phyloP scores from a whole-genome alignment of 2,329 filamentous ascomycete species.

The Botrytis byssoidea region DNA sequence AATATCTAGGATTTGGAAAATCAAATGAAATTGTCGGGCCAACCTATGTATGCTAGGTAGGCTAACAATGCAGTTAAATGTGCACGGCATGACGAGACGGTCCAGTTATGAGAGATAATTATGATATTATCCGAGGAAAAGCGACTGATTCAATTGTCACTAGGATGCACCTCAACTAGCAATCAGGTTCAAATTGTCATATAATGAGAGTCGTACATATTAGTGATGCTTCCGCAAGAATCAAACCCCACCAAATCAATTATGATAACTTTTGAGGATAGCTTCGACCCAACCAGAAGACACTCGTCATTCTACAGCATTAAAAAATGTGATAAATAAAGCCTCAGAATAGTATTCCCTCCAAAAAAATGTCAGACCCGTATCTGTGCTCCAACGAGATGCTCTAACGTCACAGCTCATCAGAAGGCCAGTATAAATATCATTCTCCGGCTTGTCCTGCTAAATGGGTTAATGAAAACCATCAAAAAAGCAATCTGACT shows the following conservation, averaged over 20 bases:
- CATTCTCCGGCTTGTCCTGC: constrained; percentile 40
- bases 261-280: neutral
- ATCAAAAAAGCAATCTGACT: constrained; percentile 38
- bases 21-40: neutral
- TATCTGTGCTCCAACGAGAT: constrained; percentile 65
- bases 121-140: neutral
- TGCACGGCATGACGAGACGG: neutral
- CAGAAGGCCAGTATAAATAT: constrained; percentile 48
- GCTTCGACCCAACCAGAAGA: neutral
- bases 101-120: neutral
- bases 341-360: neutral
- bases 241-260: neutral
- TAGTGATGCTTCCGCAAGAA: neutral
- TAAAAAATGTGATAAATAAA: neutral
- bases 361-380: constrained; percentile 54
- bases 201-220: neutral
- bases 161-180: neutral
- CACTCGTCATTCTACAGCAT: neutral
- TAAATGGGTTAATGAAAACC: constrained; percentile 27
- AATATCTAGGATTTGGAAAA: neutral
- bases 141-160: neutral
- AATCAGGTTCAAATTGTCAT: neutral
- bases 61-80: neutral
- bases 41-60: neutral
- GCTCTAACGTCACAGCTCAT: constrained; percentile 63